Evolutionary conservation across 192 early-diverging fungal species (phyloP).

Genomic region (Diversispora epigaea): DNA sequence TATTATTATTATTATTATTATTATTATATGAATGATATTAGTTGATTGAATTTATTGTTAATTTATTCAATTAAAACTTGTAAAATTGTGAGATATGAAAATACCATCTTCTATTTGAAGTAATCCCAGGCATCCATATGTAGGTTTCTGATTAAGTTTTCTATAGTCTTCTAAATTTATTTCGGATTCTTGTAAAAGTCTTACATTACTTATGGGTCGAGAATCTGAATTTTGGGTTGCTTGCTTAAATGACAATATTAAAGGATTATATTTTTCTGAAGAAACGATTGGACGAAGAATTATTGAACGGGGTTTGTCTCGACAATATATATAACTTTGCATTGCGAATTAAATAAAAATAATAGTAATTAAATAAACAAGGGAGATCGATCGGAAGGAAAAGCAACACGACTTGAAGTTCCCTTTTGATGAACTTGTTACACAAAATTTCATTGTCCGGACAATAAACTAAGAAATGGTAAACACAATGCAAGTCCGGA

Average conservation of each 20-base stretch:
- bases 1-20: conserved; percentile 37
- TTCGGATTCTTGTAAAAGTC: background rate
- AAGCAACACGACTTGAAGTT: no score
- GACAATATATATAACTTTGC: conserved; percentile 4
- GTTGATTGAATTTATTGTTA: conserved; percentile 12
- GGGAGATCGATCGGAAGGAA: no score
- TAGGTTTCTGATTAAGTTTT: conserved; percentile 12
- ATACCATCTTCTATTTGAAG: conserved; percentile 55
- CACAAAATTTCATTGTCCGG: no score
- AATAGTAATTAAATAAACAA: no score
- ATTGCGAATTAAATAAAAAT: background rate
- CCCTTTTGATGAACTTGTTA: no score
- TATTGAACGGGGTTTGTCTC: background rate
- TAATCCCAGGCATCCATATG: conserved; percentile 58
- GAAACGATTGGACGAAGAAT: background rate
- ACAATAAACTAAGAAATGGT: no score
- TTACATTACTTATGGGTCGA: conserved; percentile 23
- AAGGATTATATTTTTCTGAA: background rate
- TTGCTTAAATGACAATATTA: conserved; percentile 5
- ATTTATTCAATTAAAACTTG: conserved; percentile 7
- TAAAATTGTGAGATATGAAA: conserved; percentile 12
- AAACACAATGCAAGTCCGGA: no score
- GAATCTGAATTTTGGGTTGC: background rate
- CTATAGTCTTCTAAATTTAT: conserved; percentile 5
- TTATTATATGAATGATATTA: conserved; percentile 23